A percentile compares a stretch with the other conserved stretches of the same genome.
phyloP scores from a whole-genome alignment of 2,329 filamentous ascomycete species.

The Dissoconium aciculare region DNA sequence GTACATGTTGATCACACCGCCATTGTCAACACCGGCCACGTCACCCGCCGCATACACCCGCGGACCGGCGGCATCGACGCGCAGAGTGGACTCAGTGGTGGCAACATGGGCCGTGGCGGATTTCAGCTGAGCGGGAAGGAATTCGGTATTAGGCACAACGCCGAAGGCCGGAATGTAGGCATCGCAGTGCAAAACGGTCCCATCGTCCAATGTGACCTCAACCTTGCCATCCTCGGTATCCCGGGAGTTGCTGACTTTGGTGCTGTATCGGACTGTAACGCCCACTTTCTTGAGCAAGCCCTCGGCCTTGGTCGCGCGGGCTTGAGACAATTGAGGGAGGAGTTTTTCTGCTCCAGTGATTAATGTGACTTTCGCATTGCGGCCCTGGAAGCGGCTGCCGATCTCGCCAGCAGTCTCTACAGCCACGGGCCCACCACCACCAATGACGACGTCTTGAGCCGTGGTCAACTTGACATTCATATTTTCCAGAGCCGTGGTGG shows the following conservation, averaged over 20 bases:
- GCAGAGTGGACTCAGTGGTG: constrained; percentile 32
- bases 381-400: constrained; percentile 23
- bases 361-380: constrained; percentile 33
- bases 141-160: constrained; percentile 38
- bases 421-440: constrained; percentile 25
- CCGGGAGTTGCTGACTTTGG: constrained; percentile 14
- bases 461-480: constrained; percentile 22
- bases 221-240: constrained; percentile 27
- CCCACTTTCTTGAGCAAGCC: constrained; percentile 33
- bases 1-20: constrained; percentile 29
- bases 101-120: constrained; percentile 34
- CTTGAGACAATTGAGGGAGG: constrained; percentile 28
- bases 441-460: constrained; percentile 23
- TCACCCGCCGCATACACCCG: constrained; percentile 38
- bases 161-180: constrained; percentile 40
- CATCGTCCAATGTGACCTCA: constrained; percentile 32
- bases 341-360: constrained; percentile 28
- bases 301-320: constrained; percentile 30
- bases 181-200: constrained; percentile 34
- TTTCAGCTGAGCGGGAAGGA: constrained; percentile 33
- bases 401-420: constrained; percentile 28
- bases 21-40: constrained; percentile 29
- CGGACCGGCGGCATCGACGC: constrained; percentile 31
- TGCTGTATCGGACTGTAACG: constrained; percentile 24
- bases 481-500: constrained; percentile 20